Conservation (phyloP, 2,329 filamentous ascomycete genomes). For the Aspergillus felis region DNA sequence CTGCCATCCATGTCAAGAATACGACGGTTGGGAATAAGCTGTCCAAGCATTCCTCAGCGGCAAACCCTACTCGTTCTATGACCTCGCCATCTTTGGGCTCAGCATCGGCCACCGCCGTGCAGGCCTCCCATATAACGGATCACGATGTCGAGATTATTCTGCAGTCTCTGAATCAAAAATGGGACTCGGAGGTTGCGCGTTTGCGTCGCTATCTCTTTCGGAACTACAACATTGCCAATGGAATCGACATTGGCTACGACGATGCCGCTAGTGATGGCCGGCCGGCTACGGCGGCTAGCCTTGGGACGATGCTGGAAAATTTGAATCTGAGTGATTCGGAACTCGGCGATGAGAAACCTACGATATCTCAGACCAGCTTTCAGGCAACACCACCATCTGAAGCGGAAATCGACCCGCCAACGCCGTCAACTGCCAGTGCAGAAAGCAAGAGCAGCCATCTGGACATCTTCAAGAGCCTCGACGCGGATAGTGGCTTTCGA, state of each 20-base stretch:
- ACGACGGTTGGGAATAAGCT: constrained; percentile 28
- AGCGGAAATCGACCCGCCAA: background rate
- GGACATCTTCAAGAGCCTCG: constrained; percentile 18
- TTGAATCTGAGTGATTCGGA: constrained; percentile 34
- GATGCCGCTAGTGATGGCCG: constrained; percentile 35
- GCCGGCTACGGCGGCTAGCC: constrained; percentile 35
- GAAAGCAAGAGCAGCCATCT: constrained; percentile 9
- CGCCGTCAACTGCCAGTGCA: constrained; percentile 1
- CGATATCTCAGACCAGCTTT: constrained; percentile 15
- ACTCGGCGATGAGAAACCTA: constrained; percentile 24
- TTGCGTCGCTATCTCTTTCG: constrained; percentile 43
- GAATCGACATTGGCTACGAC: constrained; percentile 24
- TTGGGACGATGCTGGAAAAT: constrained; percentile 37
- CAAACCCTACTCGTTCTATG: constrained; percentile 11
- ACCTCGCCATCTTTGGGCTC: constrained; percentile 8
- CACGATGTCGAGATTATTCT: constrained; percentile 42
- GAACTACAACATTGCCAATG: constrained; percentile 43
- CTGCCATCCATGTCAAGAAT: constrained; percentile 34
- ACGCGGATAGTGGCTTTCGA: constrained; percentile 14
- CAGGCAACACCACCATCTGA: background rate
- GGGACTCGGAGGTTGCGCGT: constrained; percentile 42
- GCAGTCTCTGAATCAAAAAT: constrained; percentile 41
- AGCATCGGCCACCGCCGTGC: constrained; percentile 15
- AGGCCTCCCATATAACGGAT: constrained; percentile 23
- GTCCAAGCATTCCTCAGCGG: constrained; percentile 26